These are phyloP conservation scores for Olyra latifolia DNA, from an alignment of 176 grass and related monocot genomes.

Conservation along the genomic window DNA sequence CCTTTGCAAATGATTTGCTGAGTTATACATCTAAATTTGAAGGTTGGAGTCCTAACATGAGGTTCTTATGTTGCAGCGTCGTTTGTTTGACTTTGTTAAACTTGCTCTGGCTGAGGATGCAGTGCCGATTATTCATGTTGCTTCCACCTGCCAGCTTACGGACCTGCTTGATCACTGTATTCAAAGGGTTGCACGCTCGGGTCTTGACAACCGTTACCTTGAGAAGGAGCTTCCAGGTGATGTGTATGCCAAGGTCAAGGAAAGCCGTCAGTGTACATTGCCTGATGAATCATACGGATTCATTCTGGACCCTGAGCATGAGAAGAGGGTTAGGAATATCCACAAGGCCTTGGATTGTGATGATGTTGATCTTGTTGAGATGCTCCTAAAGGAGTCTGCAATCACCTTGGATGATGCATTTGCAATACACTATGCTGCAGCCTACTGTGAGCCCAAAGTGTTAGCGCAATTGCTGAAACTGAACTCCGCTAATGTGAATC, in stretches of 20 bases:
- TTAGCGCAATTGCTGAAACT: conserved; percentile 50
- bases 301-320: conserved; percentile 48
- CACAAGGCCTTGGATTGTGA: conserved; percentile 68
- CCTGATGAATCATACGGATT: background rate
- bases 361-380: conserved; percentile 57
- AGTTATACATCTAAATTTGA: background rate
- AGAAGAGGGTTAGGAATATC: conserved; percentile 63
- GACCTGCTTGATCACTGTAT: conserved; percentile 53
- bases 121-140: conserved; percentile 51
- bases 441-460: conserved; percentile 71
- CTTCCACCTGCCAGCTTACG: conserved; percentile 51
- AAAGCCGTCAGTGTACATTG: background rate
- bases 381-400: conserved; percentile 55
- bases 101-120: conserved; percentile 61
- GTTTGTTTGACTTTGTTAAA: conserved; percentile 52
- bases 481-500: conserved; percentile 51
- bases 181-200: conserved; percentile 45
- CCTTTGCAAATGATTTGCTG: background rate
- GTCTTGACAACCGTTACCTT: conserved; percentile 46
- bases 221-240: conserved; percentile 65
- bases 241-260: conserved; percentile 39
- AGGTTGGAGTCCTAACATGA: background rate
- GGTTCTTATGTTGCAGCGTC: conserved; percentile 49
- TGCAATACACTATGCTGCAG: conserved; percentile 67
- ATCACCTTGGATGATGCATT: conserved; percentile 65